Base-by-base conservation (phyloP, 345 rosid genomes). In the Lepidium africanum region DNA sequence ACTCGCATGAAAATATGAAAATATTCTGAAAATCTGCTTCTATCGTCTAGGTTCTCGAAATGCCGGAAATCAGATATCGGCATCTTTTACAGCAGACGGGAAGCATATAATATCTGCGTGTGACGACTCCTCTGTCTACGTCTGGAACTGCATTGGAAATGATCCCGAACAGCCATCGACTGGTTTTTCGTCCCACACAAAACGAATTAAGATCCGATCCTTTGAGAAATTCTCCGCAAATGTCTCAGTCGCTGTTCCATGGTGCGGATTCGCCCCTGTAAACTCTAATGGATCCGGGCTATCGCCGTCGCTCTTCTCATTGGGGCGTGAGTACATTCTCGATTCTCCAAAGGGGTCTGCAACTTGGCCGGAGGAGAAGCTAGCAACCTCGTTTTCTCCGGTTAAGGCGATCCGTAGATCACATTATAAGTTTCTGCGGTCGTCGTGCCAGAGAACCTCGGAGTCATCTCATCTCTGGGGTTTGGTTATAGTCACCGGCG, bases 311-410 rank as follows among this genome's bases (percentile, higher is more conserved):
- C 71, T 76, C 4, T 87, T 91, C 80, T 82, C 83, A 17, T 58
- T 86, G 51, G 80, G 85, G 61, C 81, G 78, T 10, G 95, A 88
- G 50, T 86, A 87, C 49, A 84, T 81, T 63, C 70, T 77, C 61
- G 79, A 91, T 45, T 88, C 81, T 63, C 91, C 99, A 2, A 91
- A 87, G 72, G 88, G 94, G 43, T 80, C 95, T 0, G 96, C 95
- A 0, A 94, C 99, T 12, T 94, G 97, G 97, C 99, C 99, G 0
- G 99, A 94, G 74, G 99, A 94, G 80, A 83, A 82, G 81, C 95
- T 94, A 32, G 79, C 88, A 0, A 79, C 77, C 65, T 69, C 83
- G 9, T 52, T 37, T 49, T 70, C 83, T 32, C 46, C 77, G 6
- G 76, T 85, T 21, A 71, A 82, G 42, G 54, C 83, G 2, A 77